A percentile compares a stretch with the other conserved stretches of the same genome.
phyloP scores from a whole-genome alignment of 805 yeast genomes.

The Spathaspora hagerdaliae region DNA sequence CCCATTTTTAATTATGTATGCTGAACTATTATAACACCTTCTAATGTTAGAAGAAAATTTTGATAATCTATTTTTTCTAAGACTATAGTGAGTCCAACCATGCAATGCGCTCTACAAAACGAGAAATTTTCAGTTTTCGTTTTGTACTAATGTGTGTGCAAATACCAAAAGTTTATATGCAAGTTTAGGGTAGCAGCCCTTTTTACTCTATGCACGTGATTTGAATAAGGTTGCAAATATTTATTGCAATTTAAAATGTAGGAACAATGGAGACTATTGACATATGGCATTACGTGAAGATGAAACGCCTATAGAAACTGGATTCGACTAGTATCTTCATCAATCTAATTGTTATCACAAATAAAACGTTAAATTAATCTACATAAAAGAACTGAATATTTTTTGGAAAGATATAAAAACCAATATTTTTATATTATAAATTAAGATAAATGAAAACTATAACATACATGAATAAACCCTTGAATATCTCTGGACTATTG shows the following conservation, averaged over 20 bases:
- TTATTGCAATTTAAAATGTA: no score
- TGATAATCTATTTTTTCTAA: constrained; percentile 2
- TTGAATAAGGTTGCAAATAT: no score
- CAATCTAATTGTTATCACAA: no score
- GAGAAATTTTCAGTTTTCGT: constrained; percentile 4
- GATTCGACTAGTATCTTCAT: no score
- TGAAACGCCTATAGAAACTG: no score
- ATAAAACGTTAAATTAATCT: constrained; percentile 1
- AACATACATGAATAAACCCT: constrained; percentile 1
- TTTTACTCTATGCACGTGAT: constrained; percentile 1
- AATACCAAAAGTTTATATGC: background rate
- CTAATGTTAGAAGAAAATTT: constrained; percentile 1
- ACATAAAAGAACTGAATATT: background rate
- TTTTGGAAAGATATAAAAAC: constrained; percentile 2
- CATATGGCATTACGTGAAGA: no score
- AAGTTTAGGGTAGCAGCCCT: constrained; percentile 2
- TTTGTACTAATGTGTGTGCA: background rate
- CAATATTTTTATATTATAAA: background rate
- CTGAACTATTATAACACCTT: constrained; percentile 6
- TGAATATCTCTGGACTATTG: background rate
- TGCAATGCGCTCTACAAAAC: background rate
- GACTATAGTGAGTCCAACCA: background rate
- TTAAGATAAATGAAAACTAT: constrained; percentile 1
- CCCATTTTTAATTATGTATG: constrained; percentile 26
- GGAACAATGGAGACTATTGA: no score